Conservation (phyloP, 2,329 filamentous ascomycete genomes). For the Elsinoe batatas region DNA sequence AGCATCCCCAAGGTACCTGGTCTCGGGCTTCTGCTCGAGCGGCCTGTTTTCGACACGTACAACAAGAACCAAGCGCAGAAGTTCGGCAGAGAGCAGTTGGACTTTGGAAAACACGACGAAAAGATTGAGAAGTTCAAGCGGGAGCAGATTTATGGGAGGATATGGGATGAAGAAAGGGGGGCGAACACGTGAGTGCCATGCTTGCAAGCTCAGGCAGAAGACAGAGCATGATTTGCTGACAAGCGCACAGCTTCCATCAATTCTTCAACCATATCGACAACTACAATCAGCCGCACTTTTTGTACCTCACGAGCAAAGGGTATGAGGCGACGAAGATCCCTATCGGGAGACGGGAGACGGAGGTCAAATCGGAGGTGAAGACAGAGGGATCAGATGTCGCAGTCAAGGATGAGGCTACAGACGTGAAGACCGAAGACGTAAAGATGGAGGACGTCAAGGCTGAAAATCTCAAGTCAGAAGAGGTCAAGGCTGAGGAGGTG, state of each 20-base stretch:
- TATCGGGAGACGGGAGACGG: not conserved
- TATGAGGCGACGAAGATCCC: constrained; percentile 32
- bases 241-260: constrained; percentile 30
- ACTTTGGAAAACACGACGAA: constrained; percentile 67
- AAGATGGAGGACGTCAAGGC: not conserved
- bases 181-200: constrained; percentile 63
- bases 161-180: constrained; percentile 81
- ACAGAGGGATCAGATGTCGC: not conserved
- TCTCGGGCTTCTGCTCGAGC: constrained; percentile 75
- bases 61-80: constrained; percentile 61
- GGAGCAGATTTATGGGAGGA: constrained; percentile 79
- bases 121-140: constrained; percentile 86
- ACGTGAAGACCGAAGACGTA: not conserved
- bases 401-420: not conserved
- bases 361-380: not conserved
- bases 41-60: constrained; percentile 84
- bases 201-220: not conserved
- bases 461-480: not conserved
- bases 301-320: constrained; percentile 42
- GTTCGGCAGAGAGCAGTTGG: constrained; percentile 57
- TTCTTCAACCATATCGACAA: constrained; percentile 45
- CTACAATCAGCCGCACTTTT: constrained; percentile 39
- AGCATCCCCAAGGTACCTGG: constrained; percentile 91
- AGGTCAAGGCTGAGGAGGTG: too few species aligned
- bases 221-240: not conserved